phyloP scores from a whole-genome alignment of 2,329 filamentous ascomycete genomes.

The Periglandula ipomoeae region DNA sequence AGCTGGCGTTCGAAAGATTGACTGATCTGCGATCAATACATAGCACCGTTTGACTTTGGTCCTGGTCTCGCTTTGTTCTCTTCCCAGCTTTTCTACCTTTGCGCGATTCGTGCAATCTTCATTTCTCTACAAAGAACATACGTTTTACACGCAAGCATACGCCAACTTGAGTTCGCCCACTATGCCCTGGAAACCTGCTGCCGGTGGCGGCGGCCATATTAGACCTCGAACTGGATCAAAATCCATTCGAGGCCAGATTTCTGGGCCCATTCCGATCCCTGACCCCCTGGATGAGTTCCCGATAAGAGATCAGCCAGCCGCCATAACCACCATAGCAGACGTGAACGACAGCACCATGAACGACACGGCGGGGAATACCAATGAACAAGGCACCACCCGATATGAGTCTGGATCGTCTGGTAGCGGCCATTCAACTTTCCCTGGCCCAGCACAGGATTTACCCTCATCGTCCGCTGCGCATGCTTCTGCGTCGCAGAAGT shows the following conservation, averaged over 20 bases:
- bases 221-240: conserved; percentile 23
- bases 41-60: neutral
- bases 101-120: too few species aligned
- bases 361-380: neutral
- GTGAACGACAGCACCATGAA: neutral
- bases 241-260: conserved; percentile 51
- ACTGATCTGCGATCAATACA: neutral
- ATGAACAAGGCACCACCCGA: neutral
- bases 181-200: conserved; percentile 36
- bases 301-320: conserved; percentile 33
- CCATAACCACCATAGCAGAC: conserved; percentile 19
- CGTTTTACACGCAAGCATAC: too few species aligned
- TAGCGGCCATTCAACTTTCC: neutral
- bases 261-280: conserved; percentile 49
- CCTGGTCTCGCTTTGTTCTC: neutral
- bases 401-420: neutral
- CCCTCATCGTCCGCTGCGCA: neutral
- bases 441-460: neutral
- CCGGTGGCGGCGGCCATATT: conserved; percentile 23
- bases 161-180: neutral
- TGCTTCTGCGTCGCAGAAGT: neutral
- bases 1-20: neutral
- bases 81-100: neutral
- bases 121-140: too few species aligned
- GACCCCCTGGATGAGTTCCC: conserved; percentile 42